A percentile compares a stretch with the other conserved stretches of the same genome.
Conservation (phyloP, 768 basidiomycete species). For the Leccinum variicolor region DNA sequence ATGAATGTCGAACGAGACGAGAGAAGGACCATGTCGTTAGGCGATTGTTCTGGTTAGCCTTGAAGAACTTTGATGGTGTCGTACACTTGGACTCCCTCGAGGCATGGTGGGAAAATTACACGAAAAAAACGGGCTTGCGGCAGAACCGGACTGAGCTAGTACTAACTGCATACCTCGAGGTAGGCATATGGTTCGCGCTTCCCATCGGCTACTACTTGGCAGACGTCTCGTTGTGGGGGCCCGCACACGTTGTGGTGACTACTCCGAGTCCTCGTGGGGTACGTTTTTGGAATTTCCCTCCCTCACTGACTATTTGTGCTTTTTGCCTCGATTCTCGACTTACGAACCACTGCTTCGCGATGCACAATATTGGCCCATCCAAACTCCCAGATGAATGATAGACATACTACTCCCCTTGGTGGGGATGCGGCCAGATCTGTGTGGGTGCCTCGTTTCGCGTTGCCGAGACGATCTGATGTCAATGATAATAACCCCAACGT, state of each 20-base stretch:
- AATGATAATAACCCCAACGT: background rate
- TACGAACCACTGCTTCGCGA: background rate
- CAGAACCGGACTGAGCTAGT: background rate
- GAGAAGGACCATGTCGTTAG: too few relatives aligned
- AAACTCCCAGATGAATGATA: background rate
- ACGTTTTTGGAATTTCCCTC: background rate
- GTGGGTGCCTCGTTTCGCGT: background rate
- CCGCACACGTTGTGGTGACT: background rate
- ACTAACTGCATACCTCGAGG: background rate
- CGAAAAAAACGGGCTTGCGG: background rate
- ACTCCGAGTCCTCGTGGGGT: background rate
- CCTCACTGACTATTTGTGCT: background rate
- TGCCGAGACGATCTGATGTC: background rate
- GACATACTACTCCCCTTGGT: background rate
- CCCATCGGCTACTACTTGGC: background rate
- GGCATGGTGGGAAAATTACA: background rate
- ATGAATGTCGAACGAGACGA: too few relatives aligned
- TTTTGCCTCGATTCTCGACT: background rate
- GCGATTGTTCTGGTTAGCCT: too few relatives aligned
- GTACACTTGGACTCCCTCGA: too few relatives aligned
- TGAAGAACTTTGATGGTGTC: too few relatives aligned
- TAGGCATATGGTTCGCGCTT: background rate
- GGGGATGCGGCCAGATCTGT: background rate
- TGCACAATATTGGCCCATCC: background rate
- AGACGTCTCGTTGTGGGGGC: background rate